Percentiles rank a stretch among this genome's conserved stretches.
Evolutionary conservation across 78 protist genomes (phyloP).

Genomic region (Dictyostelium purpureum): DNA sequence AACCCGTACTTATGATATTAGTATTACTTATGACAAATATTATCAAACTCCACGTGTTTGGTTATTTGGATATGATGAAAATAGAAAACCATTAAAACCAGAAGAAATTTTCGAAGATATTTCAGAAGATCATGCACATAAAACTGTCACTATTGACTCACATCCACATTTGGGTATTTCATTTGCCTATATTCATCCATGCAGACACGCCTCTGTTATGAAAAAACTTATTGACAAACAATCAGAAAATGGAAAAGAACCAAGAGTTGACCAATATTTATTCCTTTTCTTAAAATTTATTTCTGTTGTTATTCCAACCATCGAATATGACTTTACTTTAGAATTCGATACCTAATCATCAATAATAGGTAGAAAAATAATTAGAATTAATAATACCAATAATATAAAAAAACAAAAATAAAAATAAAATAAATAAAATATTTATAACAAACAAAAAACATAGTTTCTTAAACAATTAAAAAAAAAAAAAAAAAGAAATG

Average conservation of each 20-base stretch:
- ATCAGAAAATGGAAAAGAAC: conserved; percentile 65
- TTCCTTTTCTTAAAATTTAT: conserved; percentile 96
- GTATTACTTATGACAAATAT: conserved; percentile 96
- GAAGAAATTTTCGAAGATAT: conserved; percentile 95
- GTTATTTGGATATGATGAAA: conserved; percentile 95
- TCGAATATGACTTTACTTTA: conserved; percentile 95
- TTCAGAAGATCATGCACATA: conserved; percentile 96
- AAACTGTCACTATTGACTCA: conserved; percentile 97
- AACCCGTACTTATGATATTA: conserved; percentile 94
- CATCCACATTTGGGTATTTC: conserved; percentile 94
- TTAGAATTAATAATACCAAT: too few relatives aligned
- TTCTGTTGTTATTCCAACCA: conserved; percentile 95
- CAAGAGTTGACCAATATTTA: conserved; percentile 87
- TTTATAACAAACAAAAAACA: background rate
- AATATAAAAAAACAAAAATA: background rate
- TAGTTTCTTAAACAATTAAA: background rate
- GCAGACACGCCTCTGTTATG: conserved; percentile 94
- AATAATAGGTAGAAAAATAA: background rate
- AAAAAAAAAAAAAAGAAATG: too few relatives aligned
- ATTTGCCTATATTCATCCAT: conserved; percentile 94
- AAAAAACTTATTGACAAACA: conserved; percentile 89
- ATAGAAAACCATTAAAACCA: conserved; percentile 75
- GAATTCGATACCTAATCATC: conserved; percentile 73
- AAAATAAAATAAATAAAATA: background rate
- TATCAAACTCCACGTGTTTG: conserved; percentile 95